These are phyloP conservation scores for Myriosclerotinia duriaeana DNA, from an alignment of 2,329 filamentous ascomycete species.

Conservation along the genomic window DNA sequence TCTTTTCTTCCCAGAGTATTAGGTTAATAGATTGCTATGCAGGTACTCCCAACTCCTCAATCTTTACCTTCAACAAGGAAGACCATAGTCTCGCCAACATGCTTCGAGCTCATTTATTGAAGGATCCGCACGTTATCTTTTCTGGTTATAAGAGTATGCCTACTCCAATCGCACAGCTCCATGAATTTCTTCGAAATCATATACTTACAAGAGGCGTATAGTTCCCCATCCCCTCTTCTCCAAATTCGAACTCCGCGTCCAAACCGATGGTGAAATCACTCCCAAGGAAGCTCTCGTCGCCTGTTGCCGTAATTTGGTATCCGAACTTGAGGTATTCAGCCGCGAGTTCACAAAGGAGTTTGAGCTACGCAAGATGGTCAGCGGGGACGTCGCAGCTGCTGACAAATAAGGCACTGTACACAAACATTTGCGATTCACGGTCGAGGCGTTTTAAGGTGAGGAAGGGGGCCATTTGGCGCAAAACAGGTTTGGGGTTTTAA, in stretches of 20 bases:
- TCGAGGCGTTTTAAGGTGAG: slow-evolving; percentile 7
- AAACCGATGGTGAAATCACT: slow-evolving; percentile 84
- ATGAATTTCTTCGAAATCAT: not conserved
- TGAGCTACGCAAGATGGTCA: slow-evolving; percentile 82
- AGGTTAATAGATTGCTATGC: slow-evolving; percentile 17
- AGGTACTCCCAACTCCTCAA: slow-evolving; percentile 92
- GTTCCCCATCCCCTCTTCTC: slow-evolving; percentile 46
- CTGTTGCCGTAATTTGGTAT: slow-evolving; percentile 78
- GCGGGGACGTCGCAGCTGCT: slow-evolving; percentile 39
- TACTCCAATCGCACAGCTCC: slow-evolving; percentile 37
- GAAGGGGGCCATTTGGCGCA: not conserved
- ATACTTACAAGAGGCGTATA: slow-evolving; percentile 19
- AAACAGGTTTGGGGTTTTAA: not conserved
- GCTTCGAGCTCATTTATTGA: slow-evolving; percentile 79
- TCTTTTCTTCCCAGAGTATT: not conserved
- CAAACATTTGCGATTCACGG: not conserved
- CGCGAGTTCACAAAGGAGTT: slow-evolving; percentile 92
- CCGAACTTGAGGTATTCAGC: slow-evolving; percentile 74
- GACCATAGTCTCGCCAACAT: slow-evolving; percentile 95
- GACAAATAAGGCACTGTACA: slow-evolving; percentile 24
- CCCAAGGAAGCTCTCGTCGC: slow-evolving; percentile 86
- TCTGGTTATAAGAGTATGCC: slow-evolving; percentile 81
- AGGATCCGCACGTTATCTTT: slow-evolving; percentile 81
- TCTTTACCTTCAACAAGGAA: slow-evolving; percentile 95
- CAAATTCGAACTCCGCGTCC: slow-evolving; percentile 73